A percentile compares a stretch with the other conserved stretches of the same genome.
These are phyloP conservation scores for Mangifera indica DNA, from an alignment of 345 rosid species.

Conservation along the genomic window DNA sequence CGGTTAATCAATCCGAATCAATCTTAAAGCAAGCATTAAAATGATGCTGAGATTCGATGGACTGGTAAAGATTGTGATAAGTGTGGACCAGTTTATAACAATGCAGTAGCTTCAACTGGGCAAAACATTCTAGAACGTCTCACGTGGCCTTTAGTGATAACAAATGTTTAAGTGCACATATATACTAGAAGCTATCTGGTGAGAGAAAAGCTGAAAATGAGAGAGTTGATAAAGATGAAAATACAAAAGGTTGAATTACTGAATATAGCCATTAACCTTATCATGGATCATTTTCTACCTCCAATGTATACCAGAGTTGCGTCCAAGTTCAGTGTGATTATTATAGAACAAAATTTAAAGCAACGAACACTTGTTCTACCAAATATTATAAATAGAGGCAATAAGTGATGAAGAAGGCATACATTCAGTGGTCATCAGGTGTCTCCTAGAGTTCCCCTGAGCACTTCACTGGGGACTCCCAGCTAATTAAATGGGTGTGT, in stretches of 20 bases:
- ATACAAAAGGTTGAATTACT: not conserved
- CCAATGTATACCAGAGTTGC: constrained; percentile 9
- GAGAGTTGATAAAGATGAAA: not conserved
- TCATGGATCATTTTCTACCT: not conserved
- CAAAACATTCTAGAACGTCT: too few species aligned
- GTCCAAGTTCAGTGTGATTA: constrained; percentile 22
- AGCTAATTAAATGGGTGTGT: not conserved
- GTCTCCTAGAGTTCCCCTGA: constrained; percentile 43
- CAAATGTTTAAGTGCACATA: not conserved
- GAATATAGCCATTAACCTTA: too few species aligned
- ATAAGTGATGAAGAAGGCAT: not conserved
- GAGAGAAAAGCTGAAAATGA: not conserved
- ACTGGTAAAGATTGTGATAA: not conserved
- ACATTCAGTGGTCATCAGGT: constrained; percentile 1
- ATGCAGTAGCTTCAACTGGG: too few species aligned
- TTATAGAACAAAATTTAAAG: too few species aligned
- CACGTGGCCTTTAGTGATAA: not conserved
- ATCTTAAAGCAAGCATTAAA: not conserved
- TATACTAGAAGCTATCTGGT: not conserved
- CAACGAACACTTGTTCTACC: too few species aligned
- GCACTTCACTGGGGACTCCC: constrained; percentile 39
- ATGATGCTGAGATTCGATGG: too few species aligned
- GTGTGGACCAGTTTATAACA: not conserved
- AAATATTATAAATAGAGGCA: constrained; percentile 14
- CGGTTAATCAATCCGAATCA: not conserved